A percentile compares a stretch with the other conserved stretches of the same genome.
These are phyloP conservation scores for Oryza australiensis DNA, from an alignment of 176 grass and related monocot genomes.

Conservation along the genomic window DNA sequence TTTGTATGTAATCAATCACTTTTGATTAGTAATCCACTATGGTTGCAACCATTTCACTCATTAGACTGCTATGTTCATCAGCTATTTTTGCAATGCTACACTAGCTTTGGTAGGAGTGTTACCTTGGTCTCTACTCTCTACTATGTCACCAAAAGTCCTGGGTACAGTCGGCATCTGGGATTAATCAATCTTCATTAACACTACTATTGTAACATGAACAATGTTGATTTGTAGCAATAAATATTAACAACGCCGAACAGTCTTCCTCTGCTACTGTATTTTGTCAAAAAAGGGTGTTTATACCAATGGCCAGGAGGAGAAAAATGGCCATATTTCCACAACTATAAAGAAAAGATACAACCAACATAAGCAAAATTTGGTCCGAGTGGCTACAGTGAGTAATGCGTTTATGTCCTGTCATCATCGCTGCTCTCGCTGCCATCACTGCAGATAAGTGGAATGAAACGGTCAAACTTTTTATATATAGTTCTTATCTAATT, in stretches of 20 bases:
- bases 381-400: neutral
- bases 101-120: neutral
- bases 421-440: slow-evolving; percentile 83
- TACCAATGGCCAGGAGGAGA: slow-evolving; percentile 31
- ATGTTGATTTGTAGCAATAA: slow-evolving; percentile 1
- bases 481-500: neutral
- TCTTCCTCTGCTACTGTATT: slow-evolving; percentile 31
- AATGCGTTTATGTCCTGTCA: slow-evolving; percentile 48
- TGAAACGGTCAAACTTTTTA: slow-evolving; percentile 14
- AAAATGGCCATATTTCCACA: slow-evolving; percentile 41
- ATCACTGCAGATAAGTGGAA: slow-evolving; percentile 53
- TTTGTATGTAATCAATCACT: too few species aligned
- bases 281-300: slow-evolving; percentile 40
- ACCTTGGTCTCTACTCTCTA: neutral
- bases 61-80: neutral
- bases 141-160: neutral
- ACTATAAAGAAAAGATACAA: slow-evolving; percentile 21
- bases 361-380: neutral
- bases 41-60: too few species aligned
- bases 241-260: slow-evolving; percentile 27
- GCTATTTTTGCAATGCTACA: neutral
- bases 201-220: neutral
- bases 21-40: neutral
- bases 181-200: slow-evolving; percentile 4
- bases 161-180: neutral